Percentiles rank a stretch among this genome's conserved stretches.
These are phyloP conservation scores for Dimargaris cristalligena DNA, from an alignment of 192 early-diverging fungal genomes.

Conservation along the genomic window DNA sequence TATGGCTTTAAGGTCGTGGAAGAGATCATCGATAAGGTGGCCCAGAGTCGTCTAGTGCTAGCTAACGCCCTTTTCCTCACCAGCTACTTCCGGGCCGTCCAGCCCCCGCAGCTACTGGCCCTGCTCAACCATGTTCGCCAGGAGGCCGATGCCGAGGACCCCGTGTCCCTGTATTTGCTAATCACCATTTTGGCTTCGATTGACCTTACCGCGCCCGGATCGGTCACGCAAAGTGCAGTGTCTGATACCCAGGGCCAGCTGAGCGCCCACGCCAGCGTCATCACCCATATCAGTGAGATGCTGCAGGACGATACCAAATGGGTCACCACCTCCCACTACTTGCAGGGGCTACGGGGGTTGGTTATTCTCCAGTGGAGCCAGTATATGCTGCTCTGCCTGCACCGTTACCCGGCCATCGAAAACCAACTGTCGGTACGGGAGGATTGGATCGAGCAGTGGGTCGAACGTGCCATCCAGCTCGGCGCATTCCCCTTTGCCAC, in stretches of 20 bases:
- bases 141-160: constrained; percentile 18
- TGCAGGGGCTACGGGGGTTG: constrained; percentile 27
- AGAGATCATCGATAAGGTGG: constrained; percentile 21
- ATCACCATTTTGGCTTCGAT: constrained; percentile 20
- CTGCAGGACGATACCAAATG: constrained; percentile 21
- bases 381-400: constrained; percentile 29
- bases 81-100: constrained; percentile 22
- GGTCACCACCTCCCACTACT: constrained; percentile 20
- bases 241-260: too few species aligned
- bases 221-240: too few species aligned
- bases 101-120: constrained; percentile 15
- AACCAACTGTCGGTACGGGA: constrained; percentile 24
- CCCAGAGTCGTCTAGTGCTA: constrained; percentile 25
- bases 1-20: constrained; percentile 24
- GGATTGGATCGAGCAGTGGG: constrained; percentile 27
- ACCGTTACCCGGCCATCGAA: constrained; percentile 29
- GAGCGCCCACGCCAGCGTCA: constrained; percentile 20
- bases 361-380: constrained; percentile 45
- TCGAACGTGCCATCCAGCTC: constrained; percentile 32
- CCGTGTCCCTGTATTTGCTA: constrained; percentile 21
- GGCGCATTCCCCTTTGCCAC: constrained; percentile 45
- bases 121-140: background rate
- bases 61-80: constrained; percentile 25
- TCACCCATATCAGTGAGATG: constrained; percentile 14
- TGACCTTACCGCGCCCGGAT: constrained; percentile 15